A percentile compares a stretch with the other conserved stretches of the same genome.
These are phyloP conservation scores for Citrus inodora DNA, from an alignment of 345 rosid species.

Conservation along the genomic window DNA sequence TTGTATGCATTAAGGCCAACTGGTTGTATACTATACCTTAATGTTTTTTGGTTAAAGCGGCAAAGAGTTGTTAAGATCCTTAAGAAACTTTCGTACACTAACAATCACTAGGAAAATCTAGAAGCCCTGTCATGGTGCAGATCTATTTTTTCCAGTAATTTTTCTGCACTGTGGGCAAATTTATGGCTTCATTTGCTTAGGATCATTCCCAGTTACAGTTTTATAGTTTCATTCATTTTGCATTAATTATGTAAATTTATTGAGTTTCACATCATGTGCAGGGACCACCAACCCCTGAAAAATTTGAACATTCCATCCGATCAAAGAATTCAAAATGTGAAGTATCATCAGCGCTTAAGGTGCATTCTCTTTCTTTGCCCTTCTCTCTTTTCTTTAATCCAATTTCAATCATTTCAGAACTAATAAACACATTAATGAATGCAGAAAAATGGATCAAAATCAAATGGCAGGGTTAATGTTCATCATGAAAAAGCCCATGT, in stretches of 20 bases:
- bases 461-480: slow-evolving; percentile 30
- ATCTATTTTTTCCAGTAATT: not conserved
- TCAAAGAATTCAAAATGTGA: slow-evolving; percentile 46
- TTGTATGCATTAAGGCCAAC: not conserved
- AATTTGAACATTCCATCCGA: slow-evolving; percentile 52
- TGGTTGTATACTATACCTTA: not conserved
- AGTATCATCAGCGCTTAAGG: slow-evolving; percentile 58
- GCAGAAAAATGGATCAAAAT: slow-evolving; percentile 69
- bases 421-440: slow-evolving; percentile 3
- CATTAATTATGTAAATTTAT: not conserved
- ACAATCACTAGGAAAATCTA: not conserved
- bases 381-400: not conserved
- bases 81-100: not conserved
- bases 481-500: slow-evolving; percentile 28
- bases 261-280: slow-evolving; percentile 18
- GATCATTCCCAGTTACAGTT: not conserved
- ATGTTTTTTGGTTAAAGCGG: not conserved
- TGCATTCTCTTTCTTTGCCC: slow-evolving; percentile 9
- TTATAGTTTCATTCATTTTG: not conserved
- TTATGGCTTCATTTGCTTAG: not conserved
- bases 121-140: not conserved
- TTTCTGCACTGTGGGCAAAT: not conserved
- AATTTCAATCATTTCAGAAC: not conserved
- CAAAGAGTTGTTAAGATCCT: not conserved
- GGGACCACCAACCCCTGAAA: slow-evolving; percentile 91